These are phyloP conservation scores for Chloromonas sp. DNA, from an alignment of 163 green algal species.

Conservation along the genomic window DNA sequence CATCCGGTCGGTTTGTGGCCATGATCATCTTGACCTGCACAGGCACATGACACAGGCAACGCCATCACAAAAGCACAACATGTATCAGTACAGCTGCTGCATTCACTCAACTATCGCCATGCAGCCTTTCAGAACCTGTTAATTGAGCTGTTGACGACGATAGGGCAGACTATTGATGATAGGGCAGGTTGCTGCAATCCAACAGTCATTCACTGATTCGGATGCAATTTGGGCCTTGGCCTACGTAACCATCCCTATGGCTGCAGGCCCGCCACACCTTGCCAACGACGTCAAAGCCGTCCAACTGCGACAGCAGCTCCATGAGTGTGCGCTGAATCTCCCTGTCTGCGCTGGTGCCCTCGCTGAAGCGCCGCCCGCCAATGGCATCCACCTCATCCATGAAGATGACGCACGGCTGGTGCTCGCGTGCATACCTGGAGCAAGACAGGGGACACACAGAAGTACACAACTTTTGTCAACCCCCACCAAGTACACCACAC, in stretches of 20 bases:
- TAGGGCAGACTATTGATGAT: too few relatives aligned
- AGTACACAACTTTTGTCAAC: too few relatives aligned
- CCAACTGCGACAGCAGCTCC: constrained; percentile 97
- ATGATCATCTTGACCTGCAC: constrained; percentile 85
- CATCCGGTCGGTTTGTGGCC: constrained; percentile 83
- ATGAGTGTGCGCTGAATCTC: constrained; percentile 99
- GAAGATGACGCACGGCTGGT: constrained; percentile 99
- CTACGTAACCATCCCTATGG: neutral
- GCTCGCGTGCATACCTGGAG: constrained; percentile 20
- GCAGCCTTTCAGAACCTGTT: too few relatives aligned
- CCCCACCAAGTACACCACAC: too few relatives aligned
- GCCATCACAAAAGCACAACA: neutral
- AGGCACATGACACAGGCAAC: too few relatives aligned
- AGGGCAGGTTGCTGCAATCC: too few relatives aligned
- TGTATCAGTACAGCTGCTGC: neutral
- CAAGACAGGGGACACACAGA: too few relatives aligned
- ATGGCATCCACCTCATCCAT: constrained; percentile 99
- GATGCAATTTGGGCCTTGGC: neutral
- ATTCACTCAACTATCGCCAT: too few relatives aligned
- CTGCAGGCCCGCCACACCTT: constrained; percentile 57
- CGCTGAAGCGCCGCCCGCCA: constrained; percentile 89
- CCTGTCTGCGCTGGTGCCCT: constrained; percentile 94
- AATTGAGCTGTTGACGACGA: too few relatives aligned
- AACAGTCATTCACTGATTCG: neutral
- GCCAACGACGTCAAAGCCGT: constrained; percentile 96